Base-by-base conservation (phyloP, 345 rosid species). In the Salix udensis region DNA sequence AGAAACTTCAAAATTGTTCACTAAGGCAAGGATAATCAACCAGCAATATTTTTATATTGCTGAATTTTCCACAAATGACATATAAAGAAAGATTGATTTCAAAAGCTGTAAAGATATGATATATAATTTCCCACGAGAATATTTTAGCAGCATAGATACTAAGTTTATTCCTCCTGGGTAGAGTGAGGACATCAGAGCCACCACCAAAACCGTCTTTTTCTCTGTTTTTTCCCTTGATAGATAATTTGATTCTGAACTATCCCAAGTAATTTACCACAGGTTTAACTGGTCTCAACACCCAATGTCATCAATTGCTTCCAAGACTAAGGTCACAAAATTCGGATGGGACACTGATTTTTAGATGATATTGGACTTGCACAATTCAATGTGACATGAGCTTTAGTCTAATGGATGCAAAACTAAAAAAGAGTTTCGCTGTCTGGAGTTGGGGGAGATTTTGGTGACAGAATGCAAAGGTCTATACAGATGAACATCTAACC, bases 401-500 rank as follows among this genome's bases (percentile, higher is more conserved):
- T 10, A n/a, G 26, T n/a, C 62, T 55, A 55, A 55, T n/a, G 62
- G 10, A 55, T 55, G 62, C 62, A n/a, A n/a, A n/a, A 10, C 28
- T 55, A n/a, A 11, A 40, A 55, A n/a, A 4, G 50, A 14, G 24
- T 53, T 23, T 21, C 28, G 0, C 62, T 9, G 24, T 55, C 15
- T 58, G 62, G 14, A 23, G 24, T 40, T 40, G 3, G 44, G 44
- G 44, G 13, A 10, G 44, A 40, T 40, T 40, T 40, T 40, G 44
- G 13, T 10, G 44, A 40, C 44, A 40, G 44, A 5, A 18, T 18
- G 24, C 40, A 37, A 50, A 23, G 23, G 67, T 23, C 16, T 62
- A 6, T 21, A 62, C 50, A 7, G 15, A n/a, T 50, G 71, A 48
- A 50, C 24, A 50, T 40, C 86, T 55, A 84, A 93, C 98, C 97